phyloP scores from a whole-genome alignment of 768 basidiomycete genomes.

The Stropharia rugosoannulata region DNA sequence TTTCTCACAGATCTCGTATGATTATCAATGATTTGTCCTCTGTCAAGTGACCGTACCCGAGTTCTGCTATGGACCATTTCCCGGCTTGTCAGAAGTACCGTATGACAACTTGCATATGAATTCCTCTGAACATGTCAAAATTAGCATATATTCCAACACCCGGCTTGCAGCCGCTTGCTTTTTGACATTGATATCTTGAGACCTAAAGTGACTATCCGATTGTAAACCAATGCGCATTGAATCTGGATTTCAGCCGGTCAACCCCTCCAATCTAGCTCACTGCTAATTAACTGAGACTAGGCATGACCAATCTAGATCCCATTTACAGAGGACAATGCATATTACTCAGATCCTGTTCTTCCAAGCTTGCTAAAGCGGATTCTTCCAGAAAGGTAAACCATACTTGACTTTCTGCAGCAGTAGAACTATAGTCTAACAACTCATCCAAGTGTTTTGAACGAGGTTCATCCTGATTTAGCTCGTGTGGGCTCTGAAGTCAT shows the following conservation, averaged over 20 bases:
- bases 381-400: slow-evolving; percentile 43
- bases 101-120: too few relatives aligned
- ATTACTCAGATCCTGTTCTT: slow-evolving; percentile 59
- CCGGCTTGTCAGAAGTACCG: too few relatives aligned
- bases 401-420: neutral
- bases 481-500: slow-evolving; percentile 56
- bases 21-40: too few relatives aligned
- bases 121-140: too few relatives aligned
- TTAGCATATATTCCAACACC: too few relatives aligned
- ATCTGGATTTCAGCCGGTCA: slow-evolving; percentile 63
- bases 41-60: too few relatives aligned
- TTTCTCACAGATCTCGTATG: too few relatives aligned
- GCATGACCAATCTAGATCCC: slow-evolving; percentile 37
- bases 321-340: slow-evolving; percentile 59
- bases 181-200: too few relatives aligned
- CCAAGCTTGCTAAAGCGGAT: slow-evolving; percentile 58
- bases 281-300: neutral
- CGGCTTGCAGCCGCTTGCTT: too few relatives aligned
- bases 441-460: slow-evolving; percentile 36
- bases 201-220: too few relatives aligned
- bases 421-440: neutral
- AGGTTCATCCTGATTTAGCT: slow-evolving; percentile 61
- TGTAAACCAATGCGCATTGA: slow-evolving; percentile 33
- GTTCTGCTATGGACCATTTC: too few relatives aligned
- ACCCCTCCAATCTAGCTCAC: neutral